A percentile compares a stretch with the other conserved stretches of the same genome.
Conservation (phyloP, 192 early-diverging fungal genomes). For the Backusella circina region DNA sequence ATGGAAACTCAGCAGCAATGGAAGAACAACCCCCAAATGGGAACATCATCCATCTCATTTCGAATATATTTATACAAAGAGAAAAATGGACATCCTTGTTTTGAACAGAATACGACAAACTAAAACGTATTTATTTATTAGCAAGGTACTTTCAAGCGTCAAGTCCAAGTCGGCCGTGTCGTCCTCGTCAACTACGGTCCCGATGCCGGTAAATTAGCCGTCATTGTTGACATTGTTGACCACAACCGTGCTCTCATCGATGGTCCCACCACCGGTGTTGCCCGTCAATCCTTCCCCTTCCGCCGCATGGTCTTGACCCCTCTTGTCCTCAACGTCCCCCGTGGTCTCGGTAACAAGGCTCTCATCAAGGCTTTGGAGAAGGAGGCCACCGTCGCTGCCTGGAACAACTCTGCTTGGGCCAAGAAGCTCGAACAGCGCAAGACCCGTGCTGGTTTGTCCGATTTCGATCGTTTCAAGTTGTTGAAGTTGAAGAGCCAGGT, state of each 20-base stretch:
- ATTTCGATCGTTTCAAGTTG: constrained; percentile 99
- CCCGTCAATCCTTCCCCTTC: constrained; percentile 84
- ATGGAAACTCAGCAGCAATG: not conserved
- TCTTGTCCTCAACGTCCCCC: constrained; percentile 82
- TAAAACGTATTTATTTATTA: constrained; percentile 16
- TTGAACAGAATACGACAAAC: not conserved
- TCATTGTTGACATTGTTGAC: constrained; percentile 99
- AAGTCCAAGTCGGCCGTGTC: constrained; percentile 97
- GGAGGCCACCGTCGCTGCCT: constrained; percentile 75
- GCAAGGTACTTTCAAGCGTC: constrained; percentile 73
- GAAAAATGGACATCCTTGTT: too few relatives aligned
- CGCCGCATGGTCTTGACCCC: constrained; percentile 89
- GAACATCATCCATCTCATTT: not conserved
- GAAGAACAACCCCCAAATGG: not conserved
- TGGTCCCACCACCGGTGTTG: constrained; percentile 92
- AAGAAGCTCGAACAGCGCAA: constrained; percentile 89
- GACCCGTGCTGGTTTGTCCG: constrained; percentile 72
- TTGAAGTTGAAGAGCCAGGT: constrained; percentile 90
- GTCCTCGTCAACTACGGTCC: constrained; percentile 93
- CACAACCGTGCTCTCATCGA: constrained; percentile 97
- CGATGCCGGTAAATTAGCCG: constrained; percentile 95
- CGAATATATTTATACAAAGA: not conserved
- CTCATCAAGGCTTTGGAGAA: constrained; percentile 82
- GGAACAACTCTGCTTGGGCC: constrained; percentile 91
- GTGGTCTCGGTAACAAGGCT: constrained; percentile 69